A percentile compares a stretch with the other conserved stretches of the same genome.
Evolutionary conservation across 441 rosid genomes (phyloP).

Genomic region (Pelargonium exstipulatum): DNA sequence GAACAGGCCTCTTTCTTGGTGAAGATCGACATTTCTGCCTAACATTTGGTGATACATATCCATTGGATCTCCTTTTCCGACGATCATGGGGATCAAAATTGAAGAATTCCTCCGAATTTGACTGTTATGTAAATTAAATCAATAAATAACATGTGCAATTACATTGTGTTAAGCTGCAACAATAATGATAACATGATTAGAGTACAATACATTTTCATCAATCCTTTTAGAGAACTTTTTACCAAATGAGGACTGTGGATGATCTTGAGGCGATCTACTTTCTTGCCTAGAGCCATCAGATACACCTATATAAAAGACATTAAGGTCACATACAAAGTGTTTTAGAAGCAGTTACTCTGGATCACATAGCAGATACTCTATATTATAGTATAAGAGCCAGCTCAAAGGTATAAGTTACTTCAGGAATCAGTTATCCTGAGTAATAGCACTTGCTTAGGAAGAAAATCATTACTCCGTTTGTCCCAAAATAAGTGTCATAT

Average conservation of each 20-base stretch:
- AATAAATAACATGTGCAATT: slow-evolving; percentile 18
- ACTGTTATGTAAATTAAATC: slow-evolving; percentile 36
- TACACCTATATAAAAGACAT: slow-evolving; percentile 34
- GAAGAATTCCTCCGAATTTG: slow-evolving; percentile 36
- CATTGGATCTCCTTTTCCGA: slow-evolving; percentile 27
- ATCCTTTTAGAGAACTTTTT: slow-evolving; percentile 35
- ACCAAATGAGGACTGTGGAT: slow-evolving; percentile 44
- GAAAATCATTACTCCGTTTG: background rate
- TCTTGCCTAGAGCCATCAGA: slow-evolving; percentile 35
- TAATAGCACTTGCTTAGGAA: background rate
- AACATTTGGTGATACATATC: slow-evolving; percentile 25
- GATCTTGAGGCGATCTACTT: slow-evolving; percentile 30
- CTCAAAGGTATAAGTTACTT: background rate
- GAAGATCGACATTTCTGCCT: slow-evolving; percentile 29
- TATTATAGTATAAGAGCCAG: background rate
- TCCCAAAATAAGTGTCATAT: background rate
- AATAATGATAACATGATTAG: slow-evolving; percentile 14
- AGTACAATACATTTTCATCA: slow-evolving; percentile 47
- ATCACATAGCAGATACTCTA: too few species aligned
- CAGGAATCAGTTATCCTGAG: background rate
- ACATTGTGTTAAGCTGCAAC: slow-evolving; percentile 16
- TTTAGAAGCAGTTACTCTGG: background rate
- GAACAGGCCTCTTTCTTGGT: slow-evolving; percentile 28
- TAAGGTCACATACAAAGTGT: slow-evolving; percentile 12
- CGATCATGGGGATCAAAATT: slow-evolving; percentile 29